Base-by-base conservation (phyloP, 768 basidiomycete genomes). In the Naganishia vishniacii region DNA sequence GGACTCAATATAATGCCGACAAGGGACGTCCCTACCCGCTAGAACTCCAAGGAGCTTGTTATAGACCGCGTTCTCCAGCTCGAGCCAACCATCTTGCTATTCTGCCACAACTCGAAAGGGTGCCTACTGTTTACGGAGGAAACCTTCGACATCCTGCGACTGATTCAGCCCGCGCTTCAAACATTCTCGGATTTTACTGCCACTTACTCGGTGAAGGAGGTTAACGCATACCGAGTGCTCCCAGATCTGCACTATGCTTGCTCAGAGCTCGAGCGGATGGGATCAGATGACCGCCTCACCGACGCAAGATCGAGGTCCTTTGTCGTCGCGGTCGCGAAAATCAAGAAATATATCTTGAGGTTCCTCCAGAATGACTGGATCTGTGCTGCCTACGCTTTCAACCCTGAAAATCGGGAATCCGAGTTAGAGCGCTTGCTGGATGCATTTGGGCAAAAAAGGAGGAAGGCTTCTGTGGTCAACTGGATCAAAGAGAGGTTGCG, bases 311-410 rank as follows among this genome's bases (percentile, higher is more conserved):
- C 25, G 25, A 6, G 4, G 25, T 29, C 48, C 6, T 26, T 48
- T 16, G 25, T 26, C 9, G 25, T 18, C 9, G 48, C 48, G 1
- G 6, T 16, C 23, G 28, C 25, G 16, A 48, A 48, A n/a, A 16
- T 48, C 15, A 4, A 16, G 18, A 48, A 48, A 28, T 48, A 48
- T 16, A 48, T 48, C 4, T 5, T 16, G 48, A 25, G 48, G 25
- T 48, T 48, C 48, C 23, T 48, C 23, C 6, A 48, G 11, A 48
- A 48, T 29, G 48, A 48, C n/a, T 48, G 48, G 48, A 28, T 48
- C 26, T 48, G 48, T 31, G 48, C 48, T 18, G 48, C 48, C 6
- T 48, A 48, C 48, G 23, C 25, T 13, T 16, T 48, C 18, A 29
- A 48, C 28, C 48, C 48, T 8, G 48, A 48, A 16, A 48, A 48